Base-by-base conservation (phyloP, 2,329 filamentous ascomycete genomes). In the Spiromastix sp. region DNA sequence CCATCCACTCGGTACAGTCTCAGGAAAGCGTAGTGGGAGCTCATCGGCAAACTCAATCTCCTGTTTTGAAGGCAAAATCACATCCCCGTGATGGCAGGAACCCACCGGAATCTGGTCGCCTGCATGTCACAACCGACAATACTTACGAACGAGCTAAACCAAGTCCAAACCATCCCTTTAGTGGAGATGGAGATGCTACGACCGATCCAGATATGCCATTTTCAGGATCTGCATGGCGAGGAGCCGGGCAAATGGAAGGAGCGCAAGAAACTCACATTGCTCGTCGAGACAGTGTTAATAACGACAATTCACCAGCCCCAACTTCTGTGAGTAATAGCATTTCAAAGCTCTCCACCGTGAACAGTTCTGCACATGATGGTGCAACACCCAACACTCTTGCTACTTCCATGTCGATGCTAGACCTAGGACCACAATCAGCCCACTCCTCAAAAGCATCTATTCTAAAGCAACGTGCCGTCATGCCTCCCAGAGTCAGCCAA, bases 401-500 rank as follows among this genome's bases (percentile, higher is more conserved):
- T 15, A 52, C 50, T n/a, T 49, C 49, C 12, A 32, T 54, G 9
- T 52, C 55, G 8, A 46, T 52, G 20, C 43, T 49, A 16, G 54
- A 54, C 27, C 52, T 48, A n/a, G 54, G 56, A 11, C 32, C 39
- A 5, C 43, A 45, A 24, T 41, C 43, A 7, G 44, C 43, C n/a
- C 48, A 59, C 35, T 42, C 50, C 6, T 38, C 50, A 17, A 56
- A 52, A 36, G 19, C 42, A 28, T 41, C 49, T 39, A 20, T 48
- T 26, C 43, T 47, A 33, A 48, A 49, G 25, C 37, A 52, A 15
- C 51, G 40, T 26, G 51, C 58, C 21, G 64, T 57, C 43, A 42
- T 56, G 11, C 49, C 51, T 4, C 47, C 56, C 9, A 54, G 59
- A n/a, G 51, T 65, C 21, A 61, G 55, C 29, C 58, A 66, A 39